These are phyloP conservation scores for Tylopilus felleus DNA, from an alignment of 768 basidiomycete species.

Conservation along the genomic window DNA sequence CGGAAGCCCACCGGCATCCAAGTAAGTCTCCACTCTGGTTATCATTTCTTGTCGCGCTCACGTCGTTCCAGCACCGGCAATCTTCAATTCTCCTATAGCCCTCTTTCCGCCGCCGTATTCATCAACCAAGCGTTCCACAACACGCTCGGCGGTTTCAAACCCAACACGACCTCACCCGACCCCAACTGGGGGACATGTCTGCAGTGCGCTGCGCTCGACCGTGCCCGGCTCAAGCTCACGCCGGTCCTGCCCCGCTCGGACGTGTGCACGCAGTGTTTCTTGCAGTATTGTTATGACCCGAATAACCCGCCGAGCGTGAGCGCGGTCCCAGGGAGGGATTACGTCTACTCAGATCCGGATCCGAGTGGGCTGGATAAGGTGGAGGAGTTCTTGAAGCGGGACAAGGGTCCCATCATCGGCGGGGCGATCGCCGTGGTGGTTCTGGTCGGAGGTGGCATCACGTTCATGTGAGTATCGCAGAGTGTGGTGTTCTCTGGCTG, in stretches of 20 bases:
- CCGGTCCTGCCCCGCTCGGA: conserved; percentile 39
- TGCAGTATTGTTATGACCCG: conserved; percentile 55
- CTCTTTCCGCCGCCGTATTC: conserved; percentile 51
- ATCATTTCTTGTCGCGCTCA: conserved; percentile 5
- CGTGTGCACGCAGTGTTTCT: conserved; percentile 58
- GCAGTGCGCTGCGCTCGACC: conserved; percentile 62
- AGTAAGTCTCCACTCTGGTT: conserved; percentile 38
- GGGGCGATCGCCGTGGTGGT: conserved; percentile 41
- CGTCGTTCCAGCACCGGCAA: conserved; percentile 45
- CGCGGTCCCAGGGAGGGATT: conserved; percentile 37
- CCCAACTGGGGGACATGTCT: conserved; percentile 52
- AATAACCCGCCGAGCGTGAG: conserved; percentile 57
- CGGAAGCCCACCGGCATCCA: conserved; percentile 59
- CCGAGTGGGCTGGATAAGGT: conserved; percentile 46
- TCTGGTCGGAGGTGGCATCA: conserved; percentile 37
- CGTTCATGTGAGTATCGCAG: conserved; percentile 34
- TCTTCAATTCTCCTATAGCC: conserved; percentile 58
- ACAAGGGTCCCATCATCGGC: conserved; percentile 50
- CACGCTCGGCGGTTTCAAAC: conserved; percentile 56
- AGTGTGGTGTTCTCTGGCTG: no score
- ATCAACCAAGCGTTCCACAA: conserved; percentile 59
- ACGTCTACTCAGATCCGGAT: conserved; percentile 53
- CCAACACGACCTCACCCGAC: conserved; percentile 56
- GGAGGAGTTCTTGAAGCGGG: conserved; percentile 38
- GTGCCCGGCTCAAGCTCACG: conserved; percentile 41